phyloP scores from a whole-genome alignment of 2,329 filamentous ascomycete species.

The Claviceps pazoutovae region DNA sequence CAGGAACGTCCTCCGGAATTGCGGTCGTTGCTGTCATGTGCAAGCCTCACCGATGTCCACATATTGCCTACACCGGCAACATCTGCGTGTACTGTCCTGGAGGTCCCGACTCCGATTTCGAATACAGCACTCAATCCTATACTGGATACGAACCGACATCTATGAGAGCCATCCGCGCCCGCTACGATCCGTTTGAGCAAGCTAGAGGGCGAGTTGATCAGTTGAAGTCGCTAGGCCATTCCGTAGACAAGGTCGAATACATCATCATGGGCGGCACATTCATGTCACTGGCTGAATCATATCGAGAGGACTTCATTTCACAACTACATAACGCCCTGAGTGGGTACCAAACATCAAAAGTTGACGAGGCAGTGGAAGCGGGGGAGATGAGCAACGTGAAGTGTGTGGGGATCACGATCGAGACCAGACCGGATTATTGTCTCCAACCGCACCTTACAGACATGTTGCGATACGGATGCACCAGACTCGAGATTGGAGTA shows the following conservation, averaged over 20 bases:
- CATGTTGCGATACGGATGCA: slow-evolving; percentile 97
- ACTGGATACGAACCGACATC: slow-evolving; percentile 97
- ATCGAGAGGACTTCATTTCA: slow-evolving; percentile 85
- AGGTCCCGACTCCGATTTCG: slow-evolving; percentile 94
- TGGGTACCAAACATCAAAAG: slow-evolving; percentile 84
- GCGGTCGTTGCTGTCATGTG: slow-evolving; percentile 99
- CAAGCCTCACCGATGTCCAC: slow-evolving; percentile 93
- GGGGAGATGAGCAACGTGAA: slow-evolving; percentile 96
- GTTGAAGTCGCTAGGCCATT: slow-evolving; percentile 88
- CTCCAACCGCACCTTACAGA: slow-evolving; percentile 86
- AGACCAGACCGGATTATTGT: slow-evolving; percentile 94
- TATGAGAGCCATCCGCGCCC: slow-evolving; percentile 92
- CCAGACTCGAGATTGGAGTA: slow-evolving; percentile 83
- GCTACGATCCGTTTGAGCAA: slow-evolving; percentile 97
- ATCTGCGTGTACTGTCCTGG: slow-evolving; percentile 98
- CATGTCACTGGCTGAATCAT: slow-evolving; percentile 85
- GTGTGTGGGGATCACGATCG: slow-evolving; percentile 96
- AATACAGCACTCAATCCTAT: slow-evolving; percentile 98
- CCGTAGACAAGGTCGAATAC: slow-evolving; percentile 97
- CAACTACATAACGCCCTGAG: slow-evolving; percentile 94
- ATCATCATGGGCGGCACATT: slow-evolving; percentile 99
- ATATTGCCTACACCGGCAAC: slow-evolving; percentile 96
- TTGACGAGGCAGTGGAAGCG: slow-evolving; percentile 88
- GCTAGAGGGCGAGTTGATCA: slow-evolving; percentile 91
- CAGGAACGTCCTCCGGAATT: slow-evolving; percentile 87